Conservation (phyloP, 352 stramenopile species). For the Globisporangium nagaii region DNA sequence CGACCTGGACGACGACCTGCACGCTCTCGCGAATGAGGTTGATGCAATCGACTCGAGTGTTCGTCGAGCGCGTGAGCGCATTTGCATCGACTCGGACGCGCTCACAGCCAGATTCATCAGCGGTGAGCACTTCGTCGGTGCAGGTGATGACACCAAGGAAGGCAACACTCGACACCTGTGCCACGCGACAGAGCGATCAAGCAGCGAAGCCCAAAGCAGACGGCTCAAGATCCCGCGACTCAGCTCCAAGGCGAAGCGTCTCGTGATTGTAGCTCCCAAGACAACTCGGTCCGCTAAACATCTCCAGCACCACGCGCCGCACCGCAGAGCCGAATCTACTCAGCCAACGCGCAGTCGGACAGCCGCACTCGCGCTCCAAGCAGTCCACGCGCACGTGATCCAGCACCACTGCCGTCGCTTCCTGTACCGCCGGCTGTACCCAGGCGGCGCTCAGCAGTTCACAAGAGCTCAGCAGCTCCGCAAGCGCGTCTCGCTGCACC, state of each 20-base stretch:
- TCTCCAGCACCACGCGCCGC: no score
- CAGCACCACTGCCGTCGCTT: slow-evolving; percentile 19
- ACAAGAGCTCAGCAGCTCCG: slow-evolving; percentile 8
- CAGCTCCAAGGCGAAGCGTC: no score
- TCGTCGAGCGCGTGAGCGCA: not conserved
- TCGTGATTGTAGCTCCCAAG: no score
- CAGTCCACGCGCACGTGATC: slow-evolving; percentile 16
- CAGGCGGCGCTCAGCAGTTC: slow-evolving; percentile 14
- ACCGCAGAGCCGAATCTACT: no score
- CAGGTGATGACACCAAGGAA: not conserved
- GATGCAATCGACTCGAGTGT: not conserved
- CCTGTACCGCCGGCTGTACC: slow-evolving; percentile 14
- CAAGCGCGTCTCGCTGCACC: not conserved
- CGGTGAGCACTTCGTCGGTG: not conserved
- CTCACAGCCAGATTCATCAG: slow-evolving; percentile 1
- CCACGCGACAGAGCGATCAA: no score
- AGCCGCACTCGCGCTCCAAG: slow-evolving; percentile 13
- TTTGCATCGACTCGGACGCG: not conserved
- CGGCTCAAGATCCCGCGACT: no score
- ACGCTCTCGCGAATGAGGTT: not conserved
- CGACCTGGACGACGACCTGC: slow-evolving; percentile 3
- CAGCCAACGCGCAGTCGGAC: slow-evolving; percentile 7
- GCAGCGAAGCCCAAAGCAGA: no score
- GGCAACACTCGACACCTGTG: no score
- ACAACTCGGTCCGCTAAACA: no score